Conservation (phyloP, 352 stramenopile genomes). For the Aphanomyces astaci region DNA sequence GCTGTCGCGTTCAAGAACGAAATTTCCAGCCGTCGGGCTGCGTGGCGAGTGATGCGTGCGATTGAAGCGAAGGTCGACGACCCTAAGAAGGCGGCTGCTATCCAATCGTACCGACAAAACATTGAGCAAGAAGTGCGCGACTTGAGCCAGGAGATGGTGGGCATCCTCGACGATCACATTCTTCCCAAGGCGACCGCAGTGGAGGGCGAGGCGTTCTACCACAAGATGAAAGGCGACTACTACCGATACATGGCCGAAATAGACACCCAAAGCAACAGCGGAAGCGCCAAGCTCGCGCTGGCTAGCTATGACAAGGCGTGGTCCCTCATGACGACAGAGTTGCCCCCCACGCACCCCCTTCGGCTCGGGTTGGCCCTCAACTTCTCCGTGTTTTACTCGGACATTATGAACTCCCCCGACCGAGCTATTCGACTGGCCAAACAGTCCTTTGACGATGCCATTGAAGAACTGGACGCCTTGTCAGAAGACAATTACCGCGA, state of each 20-base stretch:
- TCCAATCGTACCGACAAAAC: conserved; percentile 25
- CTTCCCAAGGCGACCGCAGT: conserved; percentile 8
- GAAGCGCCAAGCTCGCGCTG: conserved; percentile 10
- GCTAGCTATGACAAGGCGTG: conserved; percentile 25
- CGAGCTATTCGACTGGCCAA: conserved; percentile 26
- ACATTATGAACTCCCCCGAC: conserved; percentile 25
- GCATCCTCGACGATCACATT: conserved; percentile 15
- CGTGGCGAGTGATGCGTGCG: conserved; percentile 29
- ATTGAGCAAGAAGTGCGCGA: conserved; percentile 29
- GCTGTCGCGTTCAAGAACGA: conserved; percentile 35
- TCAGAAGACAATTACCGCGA: conserved; percentile 31
- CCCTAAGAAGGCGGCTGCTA: neutral
- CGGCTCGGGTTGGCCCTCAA: conserved; percentile 35
- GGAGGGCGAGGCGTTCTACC: conserved; percentile 24
- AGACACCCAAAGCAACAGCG: neutral
- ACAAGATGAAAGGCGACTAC: conserved; percentile 27
- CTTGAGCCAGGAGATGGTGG: conserved; percentile 25
- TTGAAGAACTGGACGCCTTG: conserved; percentile 27
- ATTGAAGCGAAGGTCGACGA: conserved; percentile 23
- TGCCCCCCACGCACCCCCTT: conserved; percentile 27
- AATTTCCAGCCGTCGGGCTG: conserved; percentile 24
- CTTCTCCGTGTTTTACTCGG: conserved; percentile 31
- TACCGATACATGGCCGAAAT: conserved; percentile 27
- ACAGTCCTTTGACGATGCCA: conserved; percentile 34
- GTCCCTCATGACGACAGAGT: conserved; percentile 18